Base-by-base conservation (phyloP, 345 rosid species). In the Moringa oleifera region DNA sequence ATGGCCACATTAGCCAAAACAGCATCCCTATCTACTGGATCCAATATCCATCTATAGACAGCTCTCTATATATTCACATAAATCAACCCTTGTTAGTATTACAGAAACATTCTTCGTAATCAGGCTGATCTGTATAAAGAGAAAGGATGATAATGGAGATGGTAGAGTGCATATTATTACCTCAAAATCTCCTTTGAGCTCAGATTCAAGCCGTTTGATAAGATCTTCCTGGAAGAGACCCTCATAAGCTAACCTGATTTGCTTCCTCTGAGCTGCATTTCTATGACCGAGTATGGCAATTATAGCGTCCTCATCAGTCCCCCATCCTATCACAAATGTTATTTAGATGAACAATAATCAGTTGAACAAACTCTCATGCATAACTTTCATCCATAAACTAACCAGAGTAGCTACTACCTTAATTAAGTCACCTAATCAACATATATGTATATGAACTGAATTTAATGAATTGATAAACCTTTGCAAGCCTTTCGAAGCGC, bases 1-100 rank as follows among this genome's bases (percentile, higher is more conserved):
- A 80, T 36, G 18, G 87, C 85, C 17, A 75, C 79, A 62, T 88
- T 58, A 13, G 87, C 87, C 19, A 88, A 50, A 21, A 66, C 81
- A 0, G 95, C 95, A 64, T 85, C 85, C 51, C 91, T 71, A 37
- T 85, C 85, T 0, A 80, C 72, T 0, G 89, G 91, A 51, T 85
- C 91, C 66, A 75, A 51, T 22, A 79, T 65, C 89, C 89, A 84
- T 24, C 78, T 75, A 37, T 79, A 74, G 55, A 85, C 80, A 2
- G 89, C 91, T 78, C 64, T 83, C 91, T 85, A 61, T 18, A 8
- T 11, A 33, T 33, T 33, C 37, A 33, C 37, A 33, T 33, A 33
- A 33, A 33, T 33, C 37, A 33, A 33, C 5, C 11, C 11, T 33
- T 33, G 37, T 33, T 33, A n/a, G n/a, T n/a, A n/a, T n/a, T n/a